A percentile compares a stretch with the other conserved stretches of the same genome.
These are phyloP conservation scores for Hordeum vulgare DNA, from an alignment of 176 grass and related monocot species.

Conservation along the genomic window DNA sequence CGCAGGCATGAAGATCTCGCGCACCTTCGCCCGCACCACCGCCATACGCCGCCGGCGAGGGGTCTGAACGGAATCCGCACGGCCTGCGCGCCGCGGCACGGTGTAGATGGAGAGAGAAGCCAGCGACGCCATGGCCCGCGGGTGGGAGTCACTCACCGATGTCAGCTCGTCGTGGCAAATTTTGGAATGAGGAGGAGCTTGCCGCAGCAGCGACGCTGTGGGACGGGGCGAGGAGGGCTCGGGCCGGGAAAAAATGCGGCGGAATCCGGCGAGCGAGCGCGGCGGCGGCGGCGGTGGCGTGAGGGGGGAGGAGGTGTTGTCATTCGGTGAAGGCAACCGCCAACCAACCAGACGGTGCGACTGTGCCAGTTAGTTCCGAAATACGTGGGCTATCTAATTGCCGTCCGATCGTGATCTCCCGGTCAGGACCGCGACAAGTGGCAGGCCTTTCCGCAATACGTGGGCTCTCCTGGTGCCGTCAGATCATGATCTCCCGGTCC, in stretches of 20 bases:
- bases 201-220: neutral
- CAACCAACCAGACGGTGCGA: neutral
- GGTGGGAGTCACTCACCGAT: neutral
- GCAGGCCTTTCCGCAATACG: neutral
- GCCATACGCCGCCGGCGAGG: constrained; percentile 16
- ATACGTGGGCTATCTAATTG: neutral
- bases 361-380: neutral
- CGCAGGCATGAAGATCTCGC: constrained; percentile 94
- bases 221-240: neutral
- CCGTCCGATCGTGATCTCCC: neutral
- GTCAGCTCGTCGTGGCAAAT: neutral
- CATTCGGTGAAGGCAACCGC: constrained; percentile 12
- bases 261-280: constrained; percentile 10
- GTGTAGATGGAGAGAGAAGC: constrained; percentile 8
- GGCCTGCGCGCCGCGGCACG: neutral
- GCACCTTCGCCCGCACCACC: constrained; percentile 63
- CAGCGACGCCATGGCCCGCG: constrained; percentile 32
- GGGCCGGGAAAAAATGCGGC: neutral
- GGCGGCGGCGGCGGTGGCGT: neutral
- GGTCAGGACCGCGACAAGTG: neutral
- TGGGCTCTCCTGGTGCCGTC: neutral
- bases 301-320: neutral
- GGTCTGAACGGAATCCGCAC: neutral
- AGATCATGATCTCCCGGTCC: neutral
- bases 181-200: neutral